A percentile compares a stretch with the other conserved stretches of the same genome.
Evolutionary conservation across 108 stramenopile genomes (phyloP).

Genomic region (Pseudonitzschia delicatissima): DNA sequence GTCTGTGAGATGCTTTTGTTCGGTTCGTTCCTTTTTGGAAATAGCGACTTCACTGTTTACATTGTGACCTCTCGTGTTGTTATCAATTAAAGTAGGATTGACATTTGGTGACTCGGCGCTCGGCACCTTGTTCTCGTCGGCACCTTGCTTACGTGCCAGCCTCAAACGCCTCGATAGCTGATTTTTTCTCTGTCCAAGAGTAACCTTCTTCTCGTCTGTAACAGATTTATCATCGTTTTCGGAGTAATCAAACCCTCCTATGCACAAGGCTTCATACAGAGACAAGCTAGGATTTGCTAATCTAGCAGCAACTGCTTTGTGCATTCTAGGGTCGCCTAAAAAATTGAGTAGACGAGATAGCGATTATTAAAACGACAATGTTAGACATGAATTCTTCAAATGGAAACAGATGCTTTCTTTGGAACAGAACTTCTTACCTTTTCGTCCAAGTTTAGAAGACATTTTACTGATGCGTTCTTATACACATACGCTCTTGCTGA

Average conservation of each 20-base stretch:
- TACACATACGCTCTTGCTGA: too few relatives aligned
- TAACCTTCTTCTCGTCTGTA: conserved; percentile 64
- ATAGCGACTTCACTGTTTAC: too few relatives aligned
- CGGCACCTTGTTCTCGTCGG: not conserved
- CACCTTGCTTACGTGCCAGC: conserved; percentile 45
- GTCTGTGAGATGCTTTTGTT: not conserved
- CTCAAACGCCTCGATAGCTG: conserved; percentile 71
- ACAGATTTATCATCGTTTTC: conserved; percentile 42
- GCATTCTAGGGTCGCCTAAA: conserved; percentile 19
- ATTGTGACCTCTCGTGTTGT: not conserved
- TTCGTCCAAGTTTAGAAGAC: conserved; percentile 53
- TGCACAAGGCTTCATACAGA: conserved; percentile 60
- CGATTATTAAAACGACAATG: not conserved
- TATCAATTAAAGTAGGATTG: not conserved
- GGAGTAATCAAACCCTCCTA: conserved; percentile 74
- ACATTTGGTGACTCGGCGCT: not conserved
- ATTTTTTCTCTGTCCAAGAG: conserved; percentile 78
- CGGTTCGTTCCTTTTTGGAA: not conserved
- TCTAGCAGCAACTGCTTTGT: conserved; percentile 68
- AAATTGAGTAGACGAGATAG: not conserved
- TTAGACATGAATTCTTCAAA: too few relatives aligned
- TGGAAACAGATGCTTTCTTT: not conserved
- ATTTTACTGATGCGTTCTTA: too few relatives aligned
- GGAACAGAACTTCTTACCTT: conserved; percentile 48
- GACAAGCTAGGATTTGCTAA: conserved; percentile 56